Percentiles rank a stretch among this genome's conserved stretches.
These are phyloP conservation scores for Penicillium janthinellum DNA, from an alignment of 2,329 filamentous ascomycete genomes.

Conservation along the genomic window DNA sequence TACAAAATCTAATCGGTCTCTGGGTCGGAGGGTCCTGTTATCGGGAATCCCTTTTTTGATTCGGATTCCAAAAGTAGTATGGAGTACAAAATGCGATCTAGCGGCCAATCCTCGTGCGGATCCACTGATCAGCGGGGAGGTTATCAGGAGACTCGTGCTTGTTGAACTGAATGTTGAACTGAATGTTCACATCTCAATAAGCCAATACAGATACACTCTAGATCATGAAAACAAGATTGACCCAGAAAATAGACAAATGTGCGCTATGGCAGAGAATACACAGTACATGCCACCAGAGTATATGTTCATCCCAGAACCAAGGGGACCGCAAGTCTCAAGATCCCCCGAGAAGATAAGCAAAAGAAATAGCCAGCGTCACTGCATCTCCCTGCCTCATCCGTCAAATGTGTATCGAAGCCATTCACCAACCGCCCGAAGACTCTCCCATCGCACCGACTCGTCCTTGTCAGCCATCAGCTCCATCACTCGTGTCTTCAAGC, in stretches of 20 bases:
- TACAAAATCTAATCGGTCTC: neutral
- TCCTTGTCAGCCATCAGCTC: slow-evolving; percentile 88
- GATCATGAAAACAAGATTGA: neutral
- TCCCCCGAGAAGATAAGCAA: slow-evolving; percentile 14
- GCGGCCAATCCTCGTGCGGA: slow-evolving; percentile 23
- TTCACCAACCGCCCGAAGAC: slow-evolving; percentile 77
- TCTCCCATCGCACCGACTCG: slow-evolving; percentile 90
- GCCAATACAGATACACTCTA: neutral
- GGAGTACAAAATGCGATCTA: slow-evolving; percentile 11
- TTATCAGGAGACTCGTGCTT: slow-evolving; percentile 5
- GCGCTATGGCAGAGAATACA: slow-evolving; percentile 28
- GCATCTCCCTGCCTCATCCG: slow-evolving; percentile 29
- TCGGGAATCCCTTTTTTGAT: neutral
- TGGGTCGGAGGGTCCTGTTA: neutral
- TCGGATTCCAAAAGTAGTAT: neutral
- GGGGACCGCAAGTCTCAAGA: slow-evolving; percentile 9
- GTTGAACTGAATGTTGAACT: neutral
- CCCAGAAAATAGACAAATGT: slow-evolving; percentile 18
- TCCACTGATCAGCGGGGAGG: slow-evolving; percentile 24
- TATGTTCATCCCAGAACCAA: slow-evolving; percentile 21
- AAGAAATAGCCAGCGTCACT: slow-evolving; percentile 9
- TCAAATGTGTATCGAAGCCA: slow-evolving; percentile 74
- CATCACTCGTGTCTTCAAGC: slow-evolving; percentile 86
- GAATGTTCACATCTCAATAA: neutral
- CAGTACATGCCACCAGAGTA: slow-evolving; percentile 23